Conservation (phyloP, 2,329 filamentous ascomycete species). For the Fusarium graminum region DNA sequence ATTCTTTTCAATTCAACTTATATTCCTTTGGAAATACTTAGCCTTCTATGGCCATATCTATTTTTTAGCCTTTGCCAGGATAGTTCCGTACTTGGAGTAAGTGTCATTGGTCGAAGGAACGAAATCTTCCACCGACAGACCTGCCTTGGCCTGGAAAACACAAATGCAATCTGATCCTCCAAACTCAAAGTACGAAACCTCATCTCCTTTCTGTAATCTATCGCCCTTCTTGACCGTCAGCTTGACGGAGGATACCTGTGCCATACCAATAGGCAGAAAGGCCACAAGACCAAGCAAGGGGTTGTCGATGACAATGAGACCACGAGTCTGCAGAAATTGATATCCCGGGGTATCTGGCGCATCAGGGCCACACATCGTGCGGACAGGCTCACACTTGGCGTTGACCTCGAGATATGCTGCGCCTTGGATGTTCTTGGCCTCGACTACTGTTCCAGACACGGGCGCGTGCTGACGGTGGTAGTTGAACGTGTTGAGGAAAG, state of each 20-base stretch:
- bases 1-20: no score
- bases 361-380: constrained; percentile 8
- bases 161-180: constrained; percentile 24
- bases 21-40: no score
- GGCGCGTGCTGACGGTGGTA: constrained; percentile 13
- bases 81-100: constrained; percentile 19
- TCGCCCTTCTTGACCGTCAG: constrained; percentile 4
- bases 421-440: constrained; percentile 19
- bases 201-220: constrained; percentile 5
- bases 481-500: constrained; percentile 27
- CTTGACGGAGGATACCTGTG: constrained; percentile 6
- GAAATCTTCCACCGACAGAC: constrained; percentile 3
- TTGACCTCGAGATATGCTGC: constrained; percentile 15
- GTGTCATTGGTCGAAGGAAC: constrained; percentile 12
- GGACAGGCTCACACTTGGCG: constrained; percentile 2
- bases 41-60: neutral
- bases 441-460: constrained; percentile 7
- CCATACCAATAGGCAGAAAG: constrained; percentile 10
- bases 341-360: constrained; percentile 4
- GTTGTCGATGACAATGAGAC: constrained; percentile 17
- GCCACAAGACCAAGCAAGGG: constrained; percentile 12
- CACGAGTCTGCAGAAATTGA: constrained; percentile 20
- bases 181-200: constrained; percentile 23
- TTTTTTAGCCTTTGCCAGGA: constrained; percentile 3
- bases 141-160: constrained; percentile 14